phyloP scores from a whole-genome alignment of 2,329 filamentous ascomycete genomes.

The Acrodontium crateriforme region DNA sequence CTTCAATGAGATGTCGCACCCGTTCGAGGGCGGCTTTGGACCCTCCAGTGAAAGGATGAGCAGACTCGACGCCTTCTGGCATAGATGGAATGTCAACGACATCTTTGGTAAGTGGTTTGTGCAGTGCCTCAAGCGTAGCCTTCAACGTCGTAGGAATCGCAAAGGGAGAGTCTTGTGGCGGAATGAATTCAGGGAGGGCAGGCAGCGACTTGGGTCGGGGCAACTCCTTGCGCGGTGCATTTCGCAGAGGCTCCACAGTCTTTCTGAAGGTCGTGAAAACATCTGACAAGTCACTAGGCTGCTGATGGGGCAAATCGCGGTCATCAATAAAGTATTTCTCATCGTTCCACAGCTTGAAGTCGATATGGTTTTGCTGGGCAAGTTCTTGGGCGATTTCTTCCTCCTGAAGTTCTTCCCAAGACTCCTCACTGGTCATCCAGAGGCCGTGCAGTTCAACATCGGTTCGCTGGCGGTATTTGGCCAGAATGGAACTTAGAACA shows the following conservation, averaged over 20 bases:
- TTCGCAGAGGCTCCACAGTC: slow-evolving; percentile 54
- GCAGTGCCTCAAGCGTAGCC: slow-evolving; percentile 39
- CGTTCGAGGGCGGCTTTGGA: slow-evolving; percentile 47
- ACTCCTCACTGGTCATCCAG: slow-evolving; percentile 63
- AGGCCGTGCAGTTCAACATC: slow-evolving; percentile 43
- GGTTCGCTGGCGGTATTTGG: slow-evolving; percentile 26
- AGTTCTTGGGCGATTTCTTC: slow-evolving; percentile 41
- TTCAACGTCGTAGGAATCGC: slow-evolving; percentile 43
- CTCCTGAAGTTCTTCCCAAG: slow-evolving; percentile 54
- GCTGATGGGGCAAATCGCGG: slow-evolving; percentile 48
- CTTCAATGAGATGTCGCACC: slow-evolving; percentile 45
- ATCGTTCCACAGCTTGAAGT: slow-evolving; percentile 54
- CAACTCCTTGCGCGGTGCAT: slow-evolving; percentile 45
- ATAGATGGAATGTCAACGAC: slow-evolving; percentile 39
- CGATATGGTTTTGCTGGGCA: slow-evolving; percentile 39
- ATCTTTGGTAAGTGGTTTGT: slow-evolving; percentile 43
- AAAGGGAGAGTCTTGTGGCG: slow-evolving; percentile 50
- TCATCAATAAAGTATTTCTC: slow-evolving; percentile 72
- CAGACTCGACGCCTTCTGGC: slow-evolving; percentile 41
- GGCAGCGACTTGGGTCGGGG: slow-evolving; percentile 45
- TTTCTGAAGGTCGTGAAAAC: slow-evolving; percentile 66
- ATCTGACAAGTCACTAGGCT: slow-evolving; percentile 50
- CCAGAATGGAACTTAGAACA: slow-evolving; percentile 44
- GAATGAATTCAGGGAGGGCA: slow-evolving; percentile 41
- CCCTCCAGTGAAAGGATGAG: slow-evolving; percentile 56